Evolutionary conservation across 768 basidiomycete species (phyloP).

Genomic region (Tephrocybe sp.): DNA sequence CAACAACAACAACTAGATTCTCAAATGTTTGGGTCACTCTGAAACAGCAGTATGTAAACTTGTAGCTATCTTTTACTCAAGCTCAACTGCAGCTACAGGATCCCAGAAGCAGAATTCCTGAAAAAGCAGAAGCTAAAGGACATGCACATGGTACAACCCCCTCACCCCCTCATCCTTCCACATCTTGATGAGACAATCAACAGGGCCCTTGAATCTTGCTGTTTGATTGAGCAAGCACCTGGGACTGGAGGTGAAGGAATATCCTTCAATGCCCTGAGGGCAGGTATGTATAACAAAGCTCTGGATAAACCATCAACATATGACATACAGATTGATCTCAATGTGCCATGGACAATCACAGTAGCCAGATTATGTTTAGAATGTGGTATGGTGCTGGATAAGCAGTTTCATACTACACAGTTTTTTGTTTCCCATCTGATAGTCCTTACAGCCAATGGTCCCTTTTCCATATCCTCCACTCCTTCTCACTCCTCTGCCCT

Average conservation of each 20-base stretch:
- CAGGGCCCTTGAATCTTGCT: constrained; percentile 75
- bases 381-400: constrained; percentile 96
- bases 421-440: background rate
- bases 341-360: constrained; percentile 96
- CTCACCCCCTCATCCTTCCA: constrained; percentile 78
- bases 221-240: constrained; percentile 61
- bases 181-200: constrained; percentile 85
- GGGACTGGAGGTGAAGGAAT: constrained; percentile 78
- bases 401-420: constrained; percentile 27
- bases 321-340: constrained; percentile 97
- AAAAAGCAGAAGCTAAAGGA: background rate
- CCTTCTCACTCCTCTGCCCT: constrained; percentile 82
- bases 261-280: constrained; percentile 19
- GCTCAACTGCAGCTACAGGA: no score
- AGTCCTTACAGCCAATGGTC: constrained; percentile 85
- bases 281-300: constrained; percentile 50
- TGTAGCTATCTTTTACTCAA: no score
- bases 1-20: no score
- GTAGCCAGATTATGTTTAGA: constrained; percentile 90
- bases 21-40: no score
- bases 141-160: constrained; percentile 83
- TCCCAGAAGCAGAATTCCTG: no score
- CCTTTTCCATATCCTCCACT: constrained; percentile 92
- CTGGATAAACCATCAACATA: constrained; percentile 83
- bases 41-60: no score